These are phyloP conservation scores for Wickerhamomyces rabaulensis DNA, from an alignment of 805 yeast genomes.

Conservation along the genomic window DNA sequence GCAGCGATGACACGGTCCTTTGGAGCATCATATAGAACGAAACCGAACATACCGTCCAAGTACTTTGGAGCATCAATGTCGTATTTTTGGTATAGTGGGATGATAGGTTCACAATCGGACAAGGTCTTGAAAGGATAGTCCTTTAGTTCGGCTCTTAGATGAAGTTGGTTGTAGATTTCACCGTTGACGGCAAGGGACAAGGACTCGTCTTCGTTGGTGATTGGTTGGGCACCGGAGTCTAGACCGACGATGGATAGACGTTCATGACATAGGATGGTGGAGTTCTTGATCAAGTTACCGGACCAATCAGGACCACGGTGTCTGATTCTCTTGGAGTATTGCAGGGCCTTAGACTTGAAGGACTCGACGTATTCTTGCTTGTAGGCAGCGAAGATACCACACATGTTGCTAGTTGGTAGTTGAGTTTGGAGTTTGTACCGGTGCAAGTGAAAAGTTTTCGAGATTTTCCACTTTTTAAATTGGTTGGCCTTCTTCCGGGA, in stretches of 20 bases:
- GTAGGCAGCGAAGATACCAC: conserved; percentile 96
- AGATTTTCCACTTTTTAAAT: neutral
- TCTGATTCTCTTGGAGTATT: conserved; percentile 86
- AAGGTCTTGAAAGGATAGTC: conserved; percentile 79
- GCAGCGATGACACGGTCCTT: conserved; percentile 91
- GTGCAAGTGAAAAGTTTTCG: neutral
- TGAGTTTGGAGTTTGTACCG: no score
- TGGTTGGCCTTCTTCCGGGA: no score
- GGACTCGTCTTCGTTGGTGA: conserved; percentile 71
- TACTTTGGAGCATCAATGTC: conserved; percentile 87
- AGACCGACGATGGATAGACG: conserved; percentile 96
- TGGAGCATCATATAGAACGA: conserved; percentile 80
- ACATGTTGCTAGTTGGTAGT: conserved; percentile 46
- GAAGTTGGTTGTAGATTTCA: conserved; percentile 96
- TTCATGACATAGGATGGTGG: conserved; percentile 86
- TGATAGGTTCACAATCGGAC: conserved; percentile 96
- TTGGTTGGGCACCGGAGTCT: conserved; percentile 98
- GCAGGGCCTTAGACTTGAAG: conserved; percentile 85
- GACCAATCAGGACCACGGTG: conserved; percentile 99
- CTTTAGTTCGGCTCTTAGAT: conserved; percentile 68
- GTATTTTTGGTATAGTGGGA: conserved; percentile 84
- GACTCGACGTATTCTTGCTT: conserved; percentile 72
- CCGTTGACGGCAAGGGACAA: conserved; percentile 87
- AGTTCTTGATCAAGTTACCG: conserved; percentile 77
- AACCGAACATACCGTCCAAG: conserved; percentile 98